Evolutionary conservation across 352 stramenopile species (phyloP).

Genomic region (Bremia lactucae): DNA sequence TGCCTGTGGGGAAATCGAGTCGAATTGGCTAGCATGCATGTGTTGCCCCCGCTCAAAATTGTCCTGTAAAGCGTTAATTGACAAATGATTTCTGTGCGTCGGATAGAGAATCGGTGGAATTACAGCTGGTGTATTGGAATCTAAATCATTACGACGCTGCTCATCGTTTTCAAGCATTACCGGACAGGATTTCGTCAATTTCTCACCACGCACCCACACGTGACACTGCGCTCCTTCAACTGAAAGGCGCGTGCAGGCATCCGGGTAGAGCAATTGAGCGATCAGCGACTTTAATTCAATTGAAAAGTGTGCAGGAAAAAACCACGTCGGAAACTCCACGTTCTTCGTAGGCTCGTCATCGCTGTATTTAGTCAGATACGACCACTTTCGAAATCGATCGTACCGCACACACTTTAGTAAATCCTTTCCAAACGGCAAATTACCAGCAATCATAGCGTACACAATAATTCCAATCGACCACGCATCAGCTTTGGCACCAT

Average conservation of each 20-base stretch:
- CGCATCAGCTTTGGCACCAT: constrained; percentile 85
- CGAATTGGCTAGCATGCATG: constrained; percentile 19
- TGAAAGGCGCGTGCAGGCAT: constrained; percentile 62
- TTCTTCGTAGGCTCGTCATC: constrained; percentile 56
- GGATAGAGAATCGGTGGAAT: constrained; percentile 6
- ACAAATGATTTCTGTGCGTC: constrained; percentile 25
- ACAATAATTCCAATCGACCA: constrained; percentile 91
- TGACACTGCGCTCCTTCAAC: constrained; percentile 68
- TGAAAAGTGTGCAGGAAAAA: constrained; percentile 72
- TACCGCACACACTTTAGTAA: constrained; percentile 90
- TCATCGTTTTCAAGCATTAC: constrained; percentile 22
- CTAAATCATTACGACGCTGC: constrained; percentile 12
- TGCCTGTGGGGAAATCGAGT: constrained; percentile 17
- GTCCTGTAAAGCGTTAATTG: constrained; percentile 28
- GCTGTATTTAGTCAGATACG: constrained; percentile 75
- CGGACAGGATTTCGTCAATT: constrained; percentile 19
- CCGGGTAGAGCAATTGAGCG: constrained; percentile 69
- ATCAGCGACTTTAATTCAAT: constrained; percentile 68
- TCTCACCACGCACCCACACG: constrained; percentile 54
- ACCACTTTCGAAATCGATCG: constrained; percentile 91
- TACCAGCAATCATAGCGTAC: constrained; percentile 90
- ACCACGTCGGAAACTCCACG: constrained; percentile 72
- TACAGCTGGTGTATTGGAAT: too few relatives aligned
- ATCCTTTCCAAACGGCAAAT: constrained; percentile 93
- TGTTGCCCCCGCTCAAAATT: constrained; percentile 28